Conservation (phyloP, 306 rosid genomes). For the Fagus sylvatica region DNA sequence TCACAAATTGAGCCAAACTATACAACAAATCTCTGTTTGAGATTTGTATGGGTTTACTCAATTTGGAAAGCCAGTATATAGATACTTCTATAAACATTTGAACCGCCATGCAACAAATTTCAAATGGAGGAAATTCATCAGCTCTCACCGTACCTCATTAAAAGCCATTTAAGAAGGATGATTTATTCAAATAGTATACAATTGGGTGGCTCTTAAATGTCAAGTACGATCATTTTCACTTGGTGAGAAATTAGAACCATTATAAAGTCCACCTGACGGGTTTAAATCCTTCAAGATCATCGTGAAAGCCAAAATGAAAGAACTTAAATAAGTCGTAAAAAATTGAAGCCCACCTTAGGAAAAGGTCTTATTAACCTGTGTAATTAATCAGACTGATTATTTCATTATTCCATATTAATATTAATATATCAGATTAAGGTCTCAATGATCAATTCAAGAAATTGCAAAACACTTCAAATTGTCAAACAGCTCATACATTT, state of each 20-base stretch:
- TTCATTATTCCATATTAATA: neutral
- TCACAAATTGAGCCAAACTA: too few relatives aligned
- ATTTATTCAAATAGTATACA: neutral
- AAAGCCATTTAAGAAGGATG: neutral
- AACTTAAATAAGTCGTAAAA: neutral
- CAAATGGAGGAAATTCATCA: neutral
- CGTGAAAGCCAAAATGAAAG: neutral
- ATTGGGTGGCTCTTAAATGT: neutral
- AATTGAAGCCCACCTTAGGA: too few relatives aligned
- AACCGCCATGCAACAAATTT: too few relatives aligned
- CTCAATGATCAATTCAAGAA: neutral
- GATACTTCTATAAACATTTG: too few relatives aligned
- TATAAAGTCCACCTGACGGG: neutral
- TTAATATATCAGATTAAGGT: neutral
- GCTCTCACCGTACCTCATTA: neutral
- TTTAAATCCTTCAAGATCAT: neutral
- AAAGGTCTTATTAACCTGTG: too few relatives aligned
- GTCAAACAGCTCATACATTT: too few relatives aligned
- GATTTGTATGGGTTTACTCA: too few relatives aligned
- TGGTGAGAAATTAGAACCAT: neutral
- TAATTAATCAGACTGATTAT: neutral
- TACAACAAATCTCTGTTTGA: too few relatives aligned
- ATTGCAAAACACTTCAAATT: neutral
- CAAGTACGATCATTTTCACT: too few relatives aligned
- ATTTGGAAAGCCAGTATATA: too few relatives aligned